phyloP scores from a whole-genome alignment of 345 rosid genomes.

The Citrus inodora region DNA sequence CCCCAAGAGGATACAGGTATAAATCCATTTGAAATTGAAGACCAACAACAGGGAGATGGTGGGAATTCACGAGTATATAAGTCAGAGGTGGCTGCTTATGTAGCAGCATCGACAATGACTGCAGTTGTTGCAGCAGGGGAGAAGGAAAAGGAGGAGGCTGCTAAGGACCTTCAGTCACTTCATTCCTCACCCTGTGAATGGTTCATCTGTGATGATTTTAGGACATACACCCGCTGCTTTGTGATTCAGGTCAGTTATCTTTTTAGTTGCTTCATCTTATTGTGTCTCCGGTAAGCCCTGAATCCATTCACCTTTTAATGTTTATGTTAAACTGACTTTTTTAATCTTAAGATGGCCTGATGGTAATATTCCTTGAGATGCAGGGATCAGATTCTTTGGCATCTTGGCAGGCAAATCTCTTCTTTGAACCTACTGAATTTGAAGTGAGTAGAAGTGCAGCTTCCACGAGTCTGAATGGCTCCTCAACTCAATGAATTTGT shows the following conservation, averaged over 20 bases:
- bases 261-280: not conserved
- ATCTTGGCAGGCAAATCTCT: slow-evolving; percentile 91
- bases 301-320: not conserved
- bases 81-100: slow-evolving; percentile 77
- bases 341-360: not conserved
- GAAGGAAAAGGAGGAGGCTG: slow-evolving; percentile 75
- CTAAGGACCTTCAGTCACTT: slow-evolving; percentile 66
- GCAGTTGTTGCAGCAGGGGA: slow-evolving; percentile 84
- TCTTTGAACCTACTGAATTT: slow-evolving; percentile 81
- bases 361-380: not conserved
- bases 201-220: slow-evolving; percentile 80
- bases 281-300: not conserved
- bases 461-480: not conserved
- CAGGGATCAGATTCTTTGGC: slow-evolving; percentile 92
- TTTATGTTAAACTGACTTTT: not conserved
- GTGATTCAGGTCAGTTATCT: slow-evolving; percentile 67
- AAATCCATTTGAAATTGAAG: slow-evolving; percentile 13
- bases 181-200: slow-evolving; percentile 91
- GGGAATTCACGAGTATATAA: slow-evolving; percentile 37
- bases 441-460: slow-evolving; percentile 46
- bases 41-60: slow-evolving; percentile 22
- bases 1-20: slow-evolving; percentile 1
- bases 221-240: slow-evolving; percentile 67
- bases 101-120: slow-evolving; percentile 84
- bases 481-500: not conserved